phyloP scores from a whole-genome alignment of 2,329 filamentous ascomycete species.

The Thelonectria olida region DNA sequence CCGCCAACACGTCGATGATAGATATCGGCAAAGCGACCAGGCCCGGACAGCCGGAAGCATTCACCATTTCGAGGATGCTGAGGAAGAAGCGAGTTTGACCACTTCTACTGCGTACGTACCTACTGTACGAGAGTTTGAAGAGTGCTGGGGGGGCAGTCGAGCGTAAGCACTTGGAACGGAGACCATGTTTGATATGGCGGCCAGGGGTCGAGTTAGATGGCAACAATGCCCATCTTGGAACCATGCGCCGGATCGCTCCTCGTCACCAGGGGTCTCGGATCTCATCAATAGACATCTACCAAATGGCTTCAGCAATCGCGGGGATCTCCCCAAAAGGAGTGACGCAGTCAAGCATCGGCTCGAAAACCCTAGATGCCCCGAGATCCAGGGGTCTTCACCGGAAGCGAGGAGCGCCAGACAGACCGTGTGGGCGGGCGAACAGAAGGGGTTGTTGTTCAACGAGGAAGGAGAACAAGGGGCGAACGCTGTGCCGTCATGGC shows the following conservation, averaged over 20 bases:
- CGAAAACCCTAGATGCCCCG: not conserved
- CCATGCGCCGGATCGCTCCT: not conserved
- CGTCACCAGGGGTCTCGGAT: not conserved
- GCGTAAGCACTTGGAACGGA: constrained; percentile 2
- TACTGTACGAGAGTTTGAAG: not conserved
- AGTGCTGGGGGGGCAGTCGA: not conserved
- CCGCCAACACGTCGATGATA: not conserved
- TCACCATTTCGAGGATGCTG: not conserved
- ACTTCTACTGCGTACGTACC: too few relatives aligned
- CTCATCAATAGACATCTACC: not conserved
- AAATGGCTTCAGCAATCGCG: not conserved
- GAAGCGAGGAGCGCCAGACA: constrained; percentile 14
- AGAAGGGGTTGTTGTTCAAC: not conserved
- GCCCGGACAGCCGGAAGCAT: not conserved
- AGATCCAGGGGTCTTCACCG: not conserved
- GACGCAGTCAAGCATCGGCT: not conserved
- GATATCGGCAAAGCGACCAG: not conserved
- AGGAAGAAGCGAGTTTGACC: not conserved
- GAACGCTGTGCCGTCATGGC: constrained; percentile 22
- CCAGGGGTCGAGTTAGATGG: not conserved
- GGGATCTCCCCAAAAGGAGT: not conserved
- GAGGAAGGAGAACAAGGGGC: not conserved
- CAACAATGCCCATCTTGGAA: not conserved
- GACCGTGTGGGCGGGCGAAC: not conserved
- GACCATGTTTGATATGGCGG: not conserved